Evolutionary conservation across 2,329 filamentous ascomycete species (phyloP).

Genomic region (Fusarium tjaetaba): DNA sequence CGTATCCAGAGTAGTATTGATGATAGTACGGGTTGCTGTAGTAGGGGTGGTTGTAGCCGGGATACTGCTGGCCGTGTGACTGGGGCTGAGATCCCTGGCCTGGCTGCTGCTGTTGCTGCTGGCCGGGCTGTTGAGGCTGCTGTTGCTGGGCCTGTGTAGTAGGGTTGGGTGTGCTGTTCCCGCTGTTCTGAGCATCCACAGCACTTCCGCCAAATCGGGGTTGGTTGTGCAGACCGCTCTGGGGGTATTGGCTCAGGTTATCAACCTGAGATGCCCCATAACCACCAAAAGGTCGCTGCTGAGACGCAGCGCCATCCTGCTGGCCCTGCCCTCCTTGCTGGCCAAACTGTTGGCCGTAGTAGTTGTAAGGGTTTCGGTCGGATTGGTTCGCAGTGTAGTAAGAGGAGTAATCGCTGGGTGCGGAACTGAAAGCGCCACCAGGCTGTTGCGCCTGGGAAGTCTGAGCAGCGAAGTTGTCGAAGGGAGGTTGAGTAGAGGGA

Average conservation of each 20-base stretch:
- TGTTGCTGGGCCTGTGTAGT: constrained; percentile 63
- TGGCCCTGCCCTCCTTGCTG: constrained; percentile 71
- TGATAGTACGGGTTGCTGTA: constrained; percentile 71
- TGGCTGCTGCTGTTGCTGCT: constrained; percentile 54
- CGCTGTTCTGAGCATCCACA: constrained; percentile 82
- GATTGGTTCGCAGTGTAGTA: constrained; percentile 85
- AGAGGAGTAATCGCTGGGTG: constrained; percentile 80
- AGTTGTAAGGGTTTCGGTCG: constrained; percentile 80
- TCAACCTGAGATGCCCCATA: constrained; percentile 75
- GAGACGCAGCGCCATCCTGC: constrained; percentile 75
- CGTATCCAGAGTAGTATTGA: constrained; percentile 67
- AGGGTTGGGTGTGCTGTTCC: constrained; percentile 90
- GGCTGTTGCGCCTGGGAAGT: constrained; percentile 70
- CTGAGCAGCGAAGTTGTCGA: constrained; percentile 69
- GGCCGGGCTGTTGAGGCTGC: constrained; percentile 58
- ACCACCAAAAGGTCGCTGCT: constrained; percentile 80
- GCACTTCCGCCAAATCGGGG: constrained; percentile 67
- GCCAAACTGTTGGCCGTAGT: constrained; percentile 73
- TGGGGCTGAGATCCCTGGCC: constrained; percentile 57
- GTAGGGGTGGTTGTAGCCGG: constrained; percentile 67
- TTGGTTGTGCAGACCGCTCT: constrained; percentile 70
- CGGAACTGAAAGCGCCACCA: constrained; percentile 76
- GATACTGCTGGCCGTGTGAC: constrained; percentile 60
- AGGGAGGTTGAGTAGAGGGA: constrained; percentile 61
- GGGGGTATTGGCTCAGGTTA: constrained; percentile 75